Percentiles rank a stretch among this genome's conserved stretches.
Conservation (phyloP, 116 monocot genomes). For the Thalassia testudinum region DNA sequence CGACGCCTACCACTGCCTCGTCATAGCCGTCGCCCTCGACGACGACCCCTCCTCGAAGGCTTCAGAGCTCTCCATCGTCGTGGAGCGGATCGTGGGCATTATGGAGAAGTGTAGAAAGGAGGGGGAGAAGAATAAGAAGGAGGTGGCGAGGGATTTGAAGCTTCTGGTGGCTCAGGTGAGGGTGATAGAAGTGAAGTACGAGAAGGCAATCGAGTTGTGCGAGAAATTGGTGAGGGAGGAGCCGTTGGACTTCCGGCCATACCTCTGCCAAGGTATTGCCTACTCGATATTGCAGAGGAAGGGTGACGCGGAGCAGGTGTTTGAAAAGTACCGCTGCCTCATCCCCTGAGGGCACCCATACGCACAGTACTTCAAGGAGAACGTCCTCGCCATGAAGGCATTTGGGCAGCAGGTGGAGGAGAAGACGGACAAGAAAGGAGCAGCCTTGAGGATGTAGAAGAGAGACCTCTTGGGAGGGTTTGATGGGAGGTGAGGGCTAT, state of each 20-base stretch:
- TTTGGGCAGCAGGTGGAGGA: no score
- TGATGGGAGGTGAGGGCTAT: no score
- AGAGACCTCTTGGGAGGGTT: no score
- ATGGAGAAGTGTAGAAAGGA: slow-evolving; percentile 51
- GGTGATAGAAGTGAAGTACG: slow-evolving; percentile 33
- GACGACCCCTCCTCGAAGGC: slow-evolving; percentile 5
- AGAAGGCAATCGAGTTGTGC: slow-evolving; percentile 34
- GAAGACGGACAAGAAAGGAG: no score
- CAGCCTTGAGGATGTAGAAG: no score
- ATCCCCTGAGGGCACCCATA: slow-evolving; percentile 64
- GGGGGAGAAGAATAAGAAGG: no score
- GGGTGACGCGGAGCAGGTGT: slow-evolving; percentile 59
- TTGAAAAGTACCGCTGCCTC: slow-evolving; percentile 47
- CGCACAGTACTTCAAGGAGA: no score
- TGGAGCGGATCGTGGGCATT: slow-evolving; percentile 28
- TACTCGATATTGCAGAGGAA: slow-evolving; percentile 52
- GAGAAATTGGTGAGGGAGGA: slow-evolving; percentile 46
- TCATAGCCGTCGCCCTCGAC: slow-evolving; percentile 21
- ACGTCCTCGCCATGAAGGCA: no score
- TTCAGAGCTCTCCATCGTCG: slow-evolving; percentile 17
- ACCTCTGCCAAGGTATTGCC: slow-evolving; percentile 61
- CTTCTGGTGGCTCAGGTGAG: no score
- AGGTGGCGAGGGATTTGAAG: no score
- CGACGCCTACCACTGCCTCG: slow-evolving; percentile 56
- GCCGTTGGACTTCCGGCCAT: slow-evolving; percentile 67